Percentiles rank a stretch among this genome's conserved stretches.
phyloP scores from a whole-genome alignment of 352 stramenopile species.

The Globisporangium parvum region DNA sequence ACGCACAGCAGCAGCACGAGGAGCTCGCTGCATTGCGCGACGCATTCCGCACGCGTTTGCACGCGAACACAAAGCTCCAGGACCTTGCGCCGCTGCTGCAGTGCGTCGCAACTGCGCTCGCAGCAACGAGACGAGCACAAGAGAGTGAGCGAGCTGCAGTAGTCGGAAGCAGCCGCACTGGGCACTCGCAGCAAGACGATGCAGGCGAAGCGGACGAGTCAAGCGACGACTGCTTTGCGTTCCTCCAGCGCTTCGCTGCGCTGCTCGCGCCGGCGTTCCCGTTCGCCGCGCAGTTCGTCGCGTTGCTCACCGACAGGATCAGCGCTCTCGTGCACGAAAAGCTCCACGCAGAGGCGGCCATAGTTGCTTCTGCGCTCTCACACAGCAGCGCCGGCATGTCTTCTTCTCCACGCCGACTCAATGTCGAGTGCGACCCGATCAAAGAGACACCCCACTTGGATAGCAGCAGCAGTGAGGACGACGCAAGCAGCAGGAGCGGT shows the following conservation, averaged over 20 bases:
- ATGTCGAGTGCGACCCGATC: not conserved
- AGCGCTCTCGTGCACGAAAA: slow-evolving; percentile 16
- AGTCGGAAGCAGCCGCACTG: not conserved
- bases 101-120: not conserved
- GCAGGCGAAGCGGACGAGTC: not conserved
- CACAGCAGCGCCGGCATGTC: not conserved
- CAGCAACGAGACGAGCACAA: not conserved
- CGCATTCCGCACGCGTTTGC: slow-evolving; percentile 18
- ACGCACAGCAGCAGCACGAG: slow-evolving; percentile 14
- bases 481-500: not conserved
- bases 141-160: not conserved
- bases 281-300: slow-evolving; percentile 19
- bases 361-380: not conserved
- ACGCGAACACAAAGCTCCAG: slow-evolving; percentile 11
- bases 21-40: slow-evolving; percentile 13
- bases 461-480: not conserved
- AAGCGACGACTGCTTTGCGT: slow-evolving; percentile 15
- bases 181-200: not conserved
- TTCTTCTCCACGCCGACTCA: not conserved
- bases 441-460: not conserved
- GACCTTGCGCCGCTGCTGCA: slow-evolving; percentile 10
- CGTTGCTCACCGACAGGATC: slow-evolving; percentile 7
- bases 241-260: not conserved
- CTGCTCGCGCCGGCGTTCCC: slow-evolving; percentile 9
- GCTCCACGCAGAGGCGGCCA: slow-evolving; percentile 11